Base-by-base conservation (phyloP, 2,329 filamentous ascomycete species). In the Parasarocladium wereldwijsianum region DNA sequence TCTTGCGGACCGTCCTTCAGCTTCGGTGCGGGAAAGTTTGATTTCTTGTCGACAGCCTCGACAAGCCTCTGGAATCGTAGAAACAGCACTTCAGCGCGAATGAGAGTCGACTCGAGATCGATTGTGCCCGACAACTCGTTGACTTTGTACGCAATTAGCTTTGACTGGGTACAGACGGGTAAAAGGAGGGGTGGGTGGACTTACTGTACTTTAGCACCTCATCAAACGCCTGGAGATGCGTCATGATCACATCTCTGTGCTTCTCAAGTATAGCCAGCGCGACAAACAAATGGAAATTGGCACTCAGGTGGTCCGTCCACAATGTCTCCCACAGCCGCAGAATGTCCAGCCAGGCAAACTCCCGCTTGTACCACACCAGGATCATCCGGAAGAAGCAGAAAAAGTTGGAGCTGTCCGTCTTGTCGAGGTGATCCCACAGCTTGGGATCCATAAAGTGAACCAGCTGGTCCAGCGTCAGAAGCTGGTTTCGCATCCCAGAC, bases 331-430 rank as follows among this genome's bases (percentile, higher is more conserved):
- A 98, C 4, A 98, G 60, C 12, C 81, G 70, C 19, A 96, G 59
- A 8, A 93, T 73, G 45, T 96, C 85, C 27, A 67, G 52, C 83
- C 87, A 98, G 40, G 74, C 69, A 44, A 98, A 98, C 54, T 98
- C 90, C 27, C 90, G 78, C 62, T 98, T 98, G 55, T 90, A 98
- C 90, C 90, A 98, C 8, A 98, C 90, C 2, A 98, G 65, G 19
- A 98, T 65, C 90, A 96, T 96, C 36, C 90, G 81, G 70, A 96
- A 98, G 63, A 98, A 96, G 62, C 98, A 98, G 57, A 98, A 98
- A 55, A 98, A 98, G 52, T 98, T 98, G 15, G 90, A 98, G 45
- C 81, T 92, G 45, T 98, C 92, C 13, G 86, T 82, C 11, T 70
- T 76, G 51, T 93, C 74, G 0, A 98, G 70, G 44, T 98, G 90